phyloP scores from a whole-genome alignment of 2,329 filamentous ascomycete species.

The Pseudogymnoascus sp. region DNA sequence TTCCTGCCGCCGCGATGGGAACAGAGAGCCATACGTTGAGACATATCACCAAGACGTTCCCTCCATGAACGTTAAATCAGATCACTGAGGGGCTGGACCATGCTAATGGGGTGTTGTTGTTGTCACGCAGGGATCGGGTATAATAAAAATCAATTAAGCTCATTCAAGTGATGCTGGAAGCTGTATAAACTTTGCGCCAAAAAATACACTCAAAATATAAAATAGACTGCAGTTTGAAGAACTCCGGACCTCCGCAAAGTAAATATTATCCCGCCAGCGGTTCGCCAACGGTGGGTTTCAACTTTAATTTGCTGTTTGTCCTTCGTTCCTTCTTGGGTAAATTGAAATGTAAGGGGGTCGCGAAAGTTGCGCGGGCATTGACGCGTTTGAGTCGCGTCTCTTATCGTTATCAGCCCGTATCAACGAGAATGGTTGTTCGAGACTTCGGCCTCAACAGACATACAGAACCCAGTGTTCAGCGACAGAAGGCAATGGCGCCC shows the following conservation, averaged over 20 bases:
- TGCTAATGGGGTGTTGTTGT: neutral
- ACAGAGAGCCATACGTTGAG: constrained; percentile 19
- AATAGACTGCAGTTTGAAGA: neutral
- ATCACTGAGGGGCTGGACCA: constrained; percentile 3
- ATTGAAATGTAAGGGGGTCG: constrained; percentile 7
- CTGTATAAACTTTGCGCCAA: neutral
- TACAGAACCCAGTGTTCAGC: neutral
- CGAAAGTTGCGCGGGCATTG: neutral
- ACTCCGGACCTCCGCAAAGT: neutral
- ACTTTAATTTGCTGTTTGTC: constrained; percentile 2
- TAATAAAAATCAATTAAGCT: constrained; percentile 7
- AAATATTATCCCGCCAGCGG: constrained; percentile 7
- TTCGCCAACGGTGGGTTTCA: neutral
- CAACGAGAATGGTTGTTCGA: neutral
- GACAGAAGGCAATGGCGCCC: constrained; percentile 9
- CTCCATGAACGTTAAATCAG: constrained; percentile 7
- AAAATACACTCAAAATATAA: constrained; percentile 7
- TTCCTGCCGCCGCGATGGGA: neutral
- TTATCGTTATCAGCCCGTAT: neutral
- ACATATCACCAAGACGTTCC: constrained; percentile 18
- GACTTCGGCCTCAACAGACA: constrained; percentile 2
- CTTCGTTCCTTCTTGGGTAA: constrained; percentile 7
- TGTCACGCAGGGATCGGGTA: constrained; percentile 6
- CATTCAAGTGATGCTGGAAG: neutral
- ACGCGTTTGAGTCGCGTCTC: constrained; percentile 7